Evolutionary conservation across 768 basidiomycete species (phyloP), one percentile per base, ranked within the genome.

Genomic region (Podaxis sp.): DNA sequence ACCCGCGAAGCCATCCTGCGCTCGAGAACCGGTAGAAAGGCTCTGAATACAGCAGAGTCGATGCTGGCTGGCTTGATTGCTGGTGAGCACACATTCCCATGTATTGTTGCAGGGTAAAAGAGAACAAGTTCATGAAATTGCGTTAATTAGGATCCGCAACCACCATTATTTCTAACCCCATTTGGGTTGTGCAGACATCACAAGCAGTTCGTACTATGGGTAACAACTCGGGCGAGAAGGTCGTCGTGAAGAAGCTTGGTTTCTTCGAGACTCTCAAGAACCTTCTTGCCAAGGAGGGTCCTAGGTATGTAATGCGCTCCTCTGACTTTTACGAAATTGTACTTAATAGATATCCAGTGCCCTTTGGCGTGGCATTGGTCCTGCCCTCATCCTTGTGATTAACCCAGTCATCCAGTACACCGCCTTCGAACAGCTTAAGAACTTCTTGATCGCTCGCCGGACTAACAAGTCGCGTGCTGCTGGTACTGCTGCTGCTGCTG

Each of bases 361-460:
- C 1, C 89, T 99, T 70, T 97, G 91, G 89, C 82, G 93, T 50
- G 96, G 96, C 13, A 83, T 99, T 40, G 93, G 93, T 0, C 95
- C 96, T 2, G 95, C 95, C n/a, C 78, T 99, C 52, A 81, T 94
- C 28, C 80, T 98, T 48, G 96, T 98, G 65, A 84, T 93, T 63
- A 99, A 99, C 73, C 96, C 96, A 14, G 90, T 99, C 35, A 81
- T 98, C 35, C 87, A 95, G 77, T 95, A 97, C 72, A 98, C 96
- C 18, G 85, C 88, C 0, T 98, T 98, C 64, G 96, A 99, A 73
- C 93, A 97, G 70, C 78, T 98, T 67, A 97, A 96, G 79, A 97
- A 95, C 67, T 66, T 84, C 38, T 69, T 98, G 61, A 75, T 94
- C 57, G 79, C 82, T 62, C 81, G 80, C 32, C 83, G 90, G 37